phyloP scores from a whole-genome alignment of 805 yeast genomes.

The Metschnikowia picachoensis region DNA sequence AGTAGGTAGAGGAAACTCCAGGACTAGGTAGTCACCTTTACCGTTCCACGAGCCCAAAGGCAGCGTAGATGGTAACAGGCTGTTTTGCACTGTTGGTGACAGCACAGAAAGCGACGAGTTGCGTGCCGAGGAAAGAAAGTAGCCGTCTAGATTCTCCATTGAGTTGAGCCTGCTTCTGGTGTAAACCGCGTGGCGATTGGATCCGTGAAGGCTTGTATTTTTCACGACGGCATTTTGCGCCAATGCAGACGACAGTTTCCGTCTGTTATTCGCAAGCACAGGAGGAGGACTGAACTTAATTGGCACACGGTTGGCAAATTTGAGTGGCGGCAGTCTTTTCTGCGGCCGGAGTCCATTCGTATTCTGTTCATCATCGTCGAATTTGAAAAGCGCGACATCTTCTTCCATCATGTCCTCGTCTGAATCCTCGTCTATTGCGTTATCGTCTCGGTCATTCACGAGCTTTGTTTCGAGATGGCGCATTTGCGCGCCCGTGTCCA shows the following conservation, averaged over 20 bases:
- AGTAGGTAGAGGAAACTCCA: constrained; percentile 14
- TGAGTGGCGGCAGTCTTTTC: constrained; percentile 32
- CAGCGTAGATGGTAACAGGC: constrained; percentile 20
- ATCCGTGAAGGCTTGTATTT: constrained; percentile 21
- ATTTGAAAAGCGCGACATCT: constrained; percentile 25
- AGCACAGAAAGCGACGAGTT: constrained; percentile 31
- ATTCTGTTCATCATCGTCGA: constrained; percentile 21
- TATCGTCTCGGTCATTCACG: constrained; percentile 29
- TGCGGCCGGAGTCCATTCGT: constrained; percentile 1
- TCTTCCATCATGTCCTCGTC: constrained; percentile 36
- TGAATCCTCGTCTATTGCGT: constrained; percentile 30
- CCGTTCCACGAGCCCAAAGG: constrained; percentile 25
- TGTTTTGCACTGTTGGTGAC: constrained; percentile 26
- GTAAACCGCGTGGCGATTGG: constrained; percentile 27
- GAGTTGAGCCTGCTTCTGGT: constrained; percentile 40
- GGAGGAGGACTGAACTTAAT: constrained; percentile 39
- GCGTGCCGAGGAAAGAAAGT: constrained; percentile 38
- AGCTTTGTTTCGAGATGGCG: constrained; percentile 4
- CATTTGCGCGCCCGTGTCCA: constrained; percentile 15
- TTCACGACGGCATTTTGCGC: constrained; percentile 15
- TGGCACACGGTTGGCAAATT: constrained; percentile 43
- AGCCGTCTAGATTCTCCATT: constrained; percentile 40
- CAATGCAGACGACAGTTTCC: constrained; percentile 29
- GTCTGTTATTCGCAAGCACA: constrained; percentile 19
- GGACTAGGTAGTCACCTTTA: constrained; percentile 6